These are phyloP conservation scores for Phytophthora hibernalis DNA, from an alignment of 352 stramenopile genomes.

Conservation along the genomic window DNA sequence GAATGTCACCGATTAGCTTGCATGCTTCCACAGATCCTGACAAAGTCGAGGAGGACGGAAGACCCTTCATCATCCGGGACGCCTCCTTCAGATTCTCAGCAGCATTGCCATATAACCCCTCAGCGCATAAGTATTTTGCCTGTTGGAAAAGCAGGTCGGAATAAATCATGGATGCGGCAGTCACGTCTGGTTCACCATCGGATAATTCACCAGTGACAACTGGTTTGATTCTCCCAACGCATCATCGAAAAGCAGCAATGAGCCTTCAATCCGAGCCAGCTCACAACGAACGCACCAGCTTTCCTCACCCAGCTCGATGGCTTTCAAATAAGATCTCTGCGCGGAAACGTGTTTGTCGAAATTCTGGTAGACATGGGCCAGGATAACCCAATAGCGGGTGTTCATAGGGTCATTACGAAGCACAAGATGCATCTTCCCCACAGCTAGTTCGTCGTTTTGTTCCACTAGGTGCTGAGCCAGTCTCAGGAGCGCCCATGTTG, in stretches of 20 bases:
- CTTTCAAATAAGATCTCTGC: slow-evolving; percentile 81
- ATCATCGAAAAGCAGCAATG: slow-evolving; percentile 72
- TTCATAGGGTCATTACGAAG: slow-evolving; percentile 77
- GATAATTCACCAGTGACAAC: slow-evolving; percentile 40
- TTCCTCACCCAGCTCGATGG: slow-evolving; percentile 73
- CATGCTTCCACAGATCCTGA: slow-evolving; percentile 47
- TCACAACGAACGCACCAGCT: slow-evolving; percentile 80
- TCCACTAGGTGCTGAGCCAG: slow-evolving; percentile 78
- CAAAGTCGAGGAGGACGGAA: slow-evolving; percentile 37
- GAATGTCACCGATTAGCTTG: slow-evolving; percentile 84
- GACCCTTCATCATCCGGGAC: slow-evolving; percentile 52
- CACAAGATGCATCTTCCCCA: slow-evolving; percentile 76
- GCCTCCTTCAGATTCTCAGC: slow-evolving; percentile 69
- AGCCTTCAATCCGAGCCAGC: slow-evolving; percentile 81
- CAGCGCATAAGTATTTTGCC: slow-evolving; percentile 75
- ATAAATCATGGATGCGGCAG: slow-evolving; percentile 64
- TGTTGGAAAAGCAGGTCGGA: slow-evolving; percentile 79
- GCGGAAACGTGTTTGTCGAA: slow-evolving; percentile 84
- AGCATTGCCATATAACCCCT: slow-evolving; percentile 78
- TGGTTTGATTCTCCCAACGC: slow-evolving; percentile 66
- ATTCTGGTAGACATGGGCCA: slow-evolving; percentile 83
- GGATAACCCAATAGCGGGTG: slow-evolving; percentile 68
- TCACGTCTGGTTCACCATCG: slow-evolving; percentile 31
- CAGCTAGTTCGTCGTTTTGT: slow-evolving; percentile 67
- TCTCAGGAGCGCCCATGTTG: slow-evolving; percentile 77